Conservation (phyloP, 2,329 filamentous ascomycete genomes). For the Clarireedia monteithiana region DNA sequence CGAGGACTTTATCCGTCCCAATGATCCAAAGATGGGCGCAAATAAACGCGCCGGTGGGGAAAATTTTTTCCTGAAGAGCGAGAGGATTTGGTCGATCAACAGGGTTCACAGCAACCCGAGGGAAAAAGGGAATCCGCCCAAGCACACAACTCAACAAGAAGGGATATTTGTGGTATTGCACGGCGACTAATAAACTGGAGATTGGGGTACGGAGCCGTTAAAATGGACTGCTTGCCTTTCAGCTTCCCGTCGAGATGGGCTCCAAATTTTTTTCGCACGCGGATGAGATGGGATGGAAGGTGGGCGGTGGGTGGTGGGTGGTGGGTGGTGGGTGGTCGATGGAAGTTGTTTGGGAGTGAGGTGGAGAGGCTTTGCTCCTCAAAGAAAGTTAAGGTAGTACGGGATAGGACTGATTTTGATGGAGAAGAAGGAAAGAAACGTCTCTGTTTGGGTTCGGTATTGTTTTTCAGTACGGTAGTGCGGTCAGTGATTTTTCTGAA, state of each 20-base stretch:
- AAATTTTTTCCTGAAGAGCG: background rate
- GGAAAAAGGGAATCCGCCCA: conserved; percentile 2
- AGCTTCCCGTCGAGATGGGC: background rate
- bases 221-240: conserved; percentile 4
- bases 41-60: conserved; percentile 11
- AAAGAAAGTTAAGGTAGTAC: background rate
- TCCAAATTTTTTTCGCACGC: background rate
- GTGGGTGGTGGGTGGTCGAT: background rate
- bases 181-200: conserved; percentile 10
- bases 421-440: background rate
- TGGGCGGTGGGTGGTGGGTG: background rate
- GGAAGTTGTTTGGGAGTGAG: background rate
- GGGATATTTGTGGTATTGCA: background rate
- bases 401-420: background rate
- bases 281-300: background rate
- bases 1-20: conserved; percentile 10
- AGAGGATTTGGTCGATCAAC: conserved; percentile 6
- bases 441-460: too few species aligned
- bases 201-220: conserved; percentile 2
- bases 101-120: conserved; percentile 3
- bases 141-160: background rate
- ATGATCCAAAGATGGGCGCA: conserved; percentile 7
- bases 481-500: too few species aligned
- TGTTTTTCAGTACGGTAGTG: too few species aligned
- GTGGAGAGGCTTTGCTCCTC: background rate